Evolutionary conservation across 345 rosid species (phyloP).

Genomic region (Schrenkiella parvula): DNA sequence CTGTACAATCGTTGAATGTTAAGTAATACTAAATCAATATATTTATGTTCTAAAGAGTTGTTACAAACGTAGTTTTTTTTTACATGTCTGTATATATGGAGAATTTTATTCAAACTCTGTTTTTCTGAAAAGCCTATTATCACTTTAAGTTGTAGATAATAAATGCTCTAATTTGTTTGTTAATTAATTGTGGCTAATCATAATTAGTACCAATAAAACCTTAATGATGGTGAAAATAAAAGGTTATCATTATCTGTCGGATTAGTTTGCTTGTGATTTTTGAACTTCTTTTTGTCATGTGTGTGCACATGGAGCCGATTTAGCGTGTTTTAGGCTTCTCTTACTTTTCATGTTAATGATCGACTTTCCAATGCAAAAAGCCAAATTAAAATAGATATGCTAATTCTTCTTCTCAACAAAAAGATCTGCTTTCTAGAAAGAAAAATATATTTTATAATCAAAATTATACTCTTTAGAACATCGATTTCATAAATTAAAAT

Average conservation of each 20-base stretch:
- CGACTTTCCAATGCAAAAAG: slow-evolving; percentile 23
- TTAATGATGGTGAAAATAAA: slow-evolving; percentile 15
- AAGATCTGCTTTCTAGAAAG: slow-evolving; percentile 1
- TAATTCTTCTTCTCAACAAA: slow-evolving; percentile 1
- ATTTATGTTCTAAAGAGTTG: background rate
- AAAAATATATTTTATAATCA: background rate
- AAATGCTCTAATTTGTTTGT: background rate
- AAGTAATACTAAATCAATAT: background rate
- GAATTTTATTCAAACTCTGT: background rate
- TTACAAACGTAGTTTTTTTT: background rate
- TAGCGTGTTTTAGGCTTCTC: slow-evolving; percentile 31
- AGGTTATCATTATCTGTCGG: slow-evolving; percentile 24
- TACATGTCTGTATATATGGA: background rate
- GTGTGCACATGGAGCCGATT: slow-evolving; percentile 28
- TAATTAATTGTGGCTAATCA: background rate
- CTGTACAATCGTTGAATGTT: background rate
- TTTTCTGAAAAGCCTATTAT: background rate
- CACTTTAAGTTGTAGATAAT: background rate
- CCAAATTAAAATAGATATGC: background rate
- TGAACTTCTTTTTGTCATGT: slow-evolving; percentile 4
- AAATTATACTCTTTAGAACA: background rate
- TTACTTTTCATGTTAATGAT: slow-evolving; percentile 20
- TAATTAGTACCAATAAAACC: background rate
- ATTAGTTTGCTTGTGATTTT: background rate
- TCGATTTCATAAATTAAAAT: background rate